Evolutionary conservation across 73 alveolate species (phyloP).

Genomic region (Tetrahymena borealis): DNA sequence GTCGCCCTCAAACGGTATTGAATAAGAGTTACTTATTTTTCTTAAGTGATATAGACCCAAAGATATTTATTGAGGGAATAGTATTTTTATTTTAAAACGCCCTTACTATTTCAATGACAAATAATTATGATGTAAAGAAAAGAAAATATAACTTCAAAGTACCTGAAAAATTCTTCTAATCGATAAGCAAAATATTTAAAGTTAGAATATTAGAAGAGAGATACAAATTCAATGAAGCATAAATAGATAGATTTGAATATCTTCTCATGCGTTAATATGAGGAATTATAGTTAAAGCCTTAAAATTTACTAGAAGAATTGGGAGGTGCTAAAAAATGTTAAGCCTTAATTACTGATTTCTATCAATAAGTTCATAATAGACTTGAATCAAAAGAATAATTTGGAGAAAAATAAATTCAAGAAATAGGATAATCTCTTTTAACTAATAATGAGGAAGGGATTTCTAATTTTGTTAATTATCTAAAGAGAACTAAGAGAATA

Average conservation of each 20-base stretch:
- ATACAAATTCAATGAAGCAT: not conserved
- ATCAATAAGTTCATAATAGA: not conserved
- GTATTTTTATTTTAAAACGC: not conserved
- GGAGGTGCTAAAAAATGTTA: not conserved
- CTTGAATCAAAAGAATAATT: not conserved
- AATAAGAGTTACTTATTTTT: not conserved
- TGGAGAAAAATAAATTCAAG: not conserved
- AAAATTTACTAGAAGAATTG: not conserved
- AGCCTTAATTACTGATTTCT: not conserved
- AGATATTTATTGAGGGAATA: not conserved
- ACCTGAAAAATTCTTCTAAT: not conserved
- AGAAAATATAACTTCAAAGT: not conserved
- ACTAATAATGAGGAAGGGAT: not conserved
- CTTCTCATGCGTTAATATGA: not conserved
- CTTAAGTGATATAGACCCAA: not conserved
- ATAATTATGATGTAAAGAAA: not conserved
- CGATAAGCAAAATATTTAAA: not conserved
- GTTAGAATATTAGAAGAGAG: not conserved
- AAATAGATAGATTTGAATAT: not conserved
- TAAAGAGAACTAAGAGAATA: not conserved
- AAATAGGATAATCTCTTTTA: not conserved
- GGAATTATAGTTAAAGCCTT: not conserved
- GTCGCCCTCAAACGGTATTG: not conserved
- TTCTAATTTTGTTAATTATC: not conserved
- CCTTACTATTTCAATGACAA: not conserved